phyloP scores from a whole-genome alignment of 2,329 filamentous ascomycete species.

The Aspergillus floridensis region DNA sequence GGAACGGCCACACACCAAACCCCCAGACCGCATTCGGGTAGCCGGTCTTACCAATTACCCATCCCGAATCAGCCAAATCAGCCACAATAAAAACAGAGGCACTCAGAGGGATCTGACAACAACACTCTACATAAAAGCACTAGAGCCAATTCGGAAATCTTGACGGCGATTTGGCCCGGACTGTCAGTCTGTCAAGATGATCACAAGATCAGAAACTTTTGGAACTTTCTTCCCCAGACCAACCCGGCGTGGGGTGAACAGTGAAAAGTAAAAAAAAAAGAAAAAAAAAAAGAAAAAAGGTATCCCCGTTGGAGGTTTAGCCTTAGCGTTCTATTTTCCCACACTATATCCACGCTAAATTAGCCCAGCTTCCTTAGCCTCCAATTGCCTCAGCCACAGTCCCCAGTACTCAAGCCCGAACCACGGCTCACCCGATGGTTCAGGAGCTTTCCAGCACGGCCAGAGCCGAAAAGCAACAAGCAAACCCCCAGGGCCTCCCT shows the following conservation, averaged over 20 bases:
- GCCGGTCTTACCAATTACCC: neutral
- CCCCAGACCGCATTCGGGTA: neutral
- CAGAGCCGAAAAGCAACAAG: neutral
- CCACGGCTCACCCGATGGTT: neutral
- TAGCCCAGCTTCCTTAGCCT: neutral
- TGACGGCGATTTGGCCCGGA: neutral
- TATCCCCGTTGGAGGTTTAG: neutral
- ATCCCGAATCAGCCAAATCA: neutral
- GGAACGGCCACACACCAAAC: neutral
- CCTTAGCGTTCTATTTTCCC: neutral
- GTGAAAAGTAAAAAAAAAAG: neutral
- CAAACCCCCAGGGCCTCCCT: too few relatives aligned
- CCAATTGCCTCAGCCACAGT: neutral
- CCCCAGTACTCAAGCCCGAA: neutral
- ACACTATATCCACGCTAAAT: neutral
- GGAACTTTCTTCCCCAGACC: neutral
- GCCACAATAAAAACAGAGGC: too few relatives aligned
- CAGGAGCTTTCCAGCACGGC: neutral
- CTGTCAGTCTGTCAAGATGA: neutral
- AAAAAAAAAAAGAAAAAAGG: too few relatives aligned
- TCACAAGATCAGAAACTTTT: neutral
- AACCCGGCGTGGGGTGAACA: neutral
- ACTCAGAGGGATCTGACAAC: neutral
- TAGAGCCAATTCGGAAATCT: neutral
- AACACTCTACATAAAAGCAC: neutral